Evolutionary conservation across 108 stramenopile genomes (phyloP).

Genomic region (Licmophora abbreviata): DNA sequence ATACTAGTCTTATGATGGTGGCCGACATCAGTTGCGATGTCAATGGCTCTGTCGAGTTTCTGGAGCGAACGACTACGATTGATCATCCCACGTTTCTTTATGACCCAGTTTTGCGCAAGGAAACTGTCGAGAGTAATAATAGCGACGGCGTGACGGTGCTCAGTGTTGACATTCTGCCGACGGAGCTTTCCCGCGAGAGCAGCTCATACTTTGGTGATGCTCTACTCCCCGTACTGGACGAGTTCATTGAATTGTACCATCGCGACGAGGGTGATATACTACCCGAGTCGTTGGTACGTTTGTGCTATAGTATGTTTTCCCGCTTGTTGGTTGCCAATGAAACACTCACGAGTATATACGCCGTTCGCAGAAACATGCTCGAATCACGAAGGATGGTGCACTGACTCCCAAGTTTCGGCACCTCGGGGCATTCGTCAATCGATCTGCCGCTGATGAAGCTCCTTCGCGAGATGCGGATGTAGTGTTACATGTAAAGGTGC

Average conservation of each 20-base stretch:
- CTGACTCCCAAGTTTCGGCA: conserved; percentile 36
- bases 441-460: too few relatives aligned
- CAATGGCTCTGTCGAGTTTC: conserved; percentile 64
- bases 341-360: neutral
- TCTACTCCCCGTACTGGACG: conserved; percentile 29
- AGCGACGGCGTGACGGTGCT: conserved; percentile 49
- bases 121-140: conserved; percentile 27
- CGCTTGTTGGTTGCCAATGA: too few relatives aligned
- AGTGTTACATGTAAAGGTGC: too few relatives aligned
- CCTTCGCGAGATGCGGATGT: too few relatives aligned
- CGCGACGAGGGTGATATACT: neutral
- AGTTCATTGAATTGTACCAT: neutral
- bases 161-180: conserved; percentile 76
- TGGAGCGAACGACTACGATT: conserved; percentile 62
- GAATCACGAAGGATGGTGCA: conserved; percentile 31
- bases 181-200: conserved; percentile 72
- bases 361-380: conserved; percentile 15
- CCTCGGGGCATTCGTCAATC: too few relatives aligned
- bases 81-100: conserved; percentile 68
- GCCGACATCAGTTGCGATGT: conserved; percentile 82
- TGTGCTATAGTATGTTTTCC: too few relatives aligned
- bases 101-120: conserved; percentile 38
- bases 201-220: conserved; percentile 77
- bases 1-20: conserved; percentile 32
- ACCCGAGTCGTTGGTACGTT: too few relatives aligned